Conservation (phyloP, 768 basidiomycete genomes). For the Mycena belliarum region DNA sequence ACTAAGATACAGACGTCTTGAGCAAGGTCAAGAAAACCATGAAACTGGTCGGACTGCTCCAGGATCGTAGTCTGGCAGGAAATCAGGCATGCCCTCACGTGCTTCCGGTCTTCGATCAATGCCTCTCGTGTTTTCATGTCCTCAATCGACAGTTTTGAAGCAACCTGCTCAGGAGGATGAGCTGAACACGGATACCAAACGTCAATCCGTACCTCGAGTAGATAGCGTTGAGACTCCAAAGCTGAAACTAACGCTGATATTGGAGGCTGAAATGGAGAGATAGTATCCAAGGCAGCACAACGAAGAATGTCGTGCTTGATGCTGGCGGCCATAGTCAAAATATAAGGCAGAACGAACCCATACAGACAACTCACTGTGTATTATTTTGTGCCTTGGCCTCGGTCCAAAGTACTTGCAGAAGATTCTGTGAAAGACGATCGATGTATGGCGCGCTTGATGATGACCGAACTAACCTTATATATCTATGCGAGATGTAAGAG, state of each 20-base stretch:
- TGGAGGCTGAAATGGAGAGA: not conserved
- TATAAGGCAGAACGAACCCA: not conserved
- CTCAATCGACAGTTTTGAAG: not conserved
- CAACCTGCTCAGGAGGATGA: not conserved
- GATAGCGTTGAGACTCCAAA: conserved; percentile 1
- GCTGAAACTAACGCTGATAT: not conserved
- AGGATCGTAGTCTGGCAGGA: conserved; percentile 2
- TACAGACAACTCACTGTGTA: not conserved
- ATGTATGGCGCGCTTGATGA: too few relatives aligned
- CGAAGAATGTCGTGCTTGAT: not conserved
- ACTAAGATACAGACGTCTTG: conserved; percentile 3
- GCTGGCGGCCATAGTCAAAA: not conserved
- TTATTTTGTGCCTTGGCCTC: conserved; percentile 3
- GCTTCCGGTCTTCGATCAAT: not conserved
- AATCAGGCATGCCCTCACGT: not conserved
- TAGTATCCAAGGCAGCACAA: not conserved
- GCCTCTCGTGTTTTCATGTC: not conserved
- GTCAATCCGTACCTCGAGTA: not conserved
- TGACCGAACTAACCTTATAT: not conserved
- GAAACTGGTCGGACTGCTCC: not conserved
- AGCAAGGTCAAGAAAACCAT: conserved; percentile 6
- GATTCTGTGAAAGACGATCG: not conserved
- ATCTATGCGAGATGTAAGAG: not conserved
- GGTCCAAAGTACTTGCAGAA: conserved; percentile 6
- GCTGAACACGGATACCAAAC: not conserved